Evolutionary conservation across 176 grass and related monocot species (phyloP).

Genomic region (Rhipidocladum racemiflorum): DNA sequence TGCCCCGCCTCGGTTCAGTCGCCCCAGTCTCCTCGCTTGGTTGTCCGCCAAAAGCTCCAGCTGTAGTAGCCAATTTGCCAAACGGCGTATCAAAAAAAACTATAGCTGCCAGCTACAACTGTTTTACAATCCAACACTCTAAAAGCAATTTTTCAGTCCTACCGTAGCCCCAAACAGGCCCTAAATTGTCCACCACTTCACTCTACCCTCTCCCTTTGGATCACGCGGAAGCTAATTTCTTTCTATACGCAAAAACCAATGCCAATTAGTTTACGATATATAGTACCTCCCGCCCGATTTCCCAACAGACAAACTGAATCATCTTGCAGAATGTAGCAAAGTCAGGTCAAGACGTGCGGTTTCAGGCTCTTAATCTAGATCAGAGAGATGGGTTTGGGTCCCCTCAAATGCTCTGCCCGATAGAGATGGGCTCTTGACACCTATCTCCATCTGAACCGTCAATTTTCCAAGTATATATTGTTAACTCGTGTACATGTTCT

Average conservation of each 20-base stretch:
- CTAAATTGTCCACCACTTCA: conserved; percentile 33
- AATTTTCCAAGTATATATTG: neutral
- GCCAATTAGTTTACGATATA: conserved; percentile 35
- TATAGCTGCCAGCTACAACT: too few relatives aligned
- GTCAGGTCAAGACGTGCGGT: conserved; percentile 15
- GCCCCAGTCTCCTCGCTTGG: too few relatives aligned
- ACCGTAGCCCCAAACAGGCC: too few relatives aligned
- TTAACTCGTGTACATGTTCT: neutral
- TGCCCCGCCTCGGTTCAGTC: too few relatives aligned
- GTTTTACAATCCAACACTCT: too few relatives aligned
- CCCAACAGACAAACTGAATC: conserved; percentile 33
- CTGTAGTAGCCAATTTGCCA: too few relatives aligned
- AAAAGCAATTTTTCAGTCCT: too few relatives aligned
- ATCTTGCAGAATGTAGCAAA: conserved; percentile 26
- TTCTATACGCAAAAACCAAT: conserved; percentile 1
- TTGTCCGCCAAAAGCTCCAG: too few relatives aligned
- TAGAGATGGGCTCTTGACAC: neutral
- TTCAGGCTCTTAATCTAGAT: conserved; percentile 1
- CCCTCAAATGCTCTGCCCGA: neutral
- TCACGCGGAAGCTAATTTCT: conserved; percentile 21
- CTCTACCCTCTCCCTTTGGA: conserved; percentile 22
- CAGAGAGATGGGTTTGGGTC: conserved; percentile 3
- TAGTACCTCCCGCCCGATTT: conserved; percentile 13
- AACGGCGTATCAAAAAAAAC: too few relatives aligned
- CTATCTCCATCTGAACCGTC: neutral